Evolutionary conservation across 148 eudicot genomes (phyloP), one percentile per base, ranked within the genome.

Genomic region (Fagopyrum homotropicum): DNA sequence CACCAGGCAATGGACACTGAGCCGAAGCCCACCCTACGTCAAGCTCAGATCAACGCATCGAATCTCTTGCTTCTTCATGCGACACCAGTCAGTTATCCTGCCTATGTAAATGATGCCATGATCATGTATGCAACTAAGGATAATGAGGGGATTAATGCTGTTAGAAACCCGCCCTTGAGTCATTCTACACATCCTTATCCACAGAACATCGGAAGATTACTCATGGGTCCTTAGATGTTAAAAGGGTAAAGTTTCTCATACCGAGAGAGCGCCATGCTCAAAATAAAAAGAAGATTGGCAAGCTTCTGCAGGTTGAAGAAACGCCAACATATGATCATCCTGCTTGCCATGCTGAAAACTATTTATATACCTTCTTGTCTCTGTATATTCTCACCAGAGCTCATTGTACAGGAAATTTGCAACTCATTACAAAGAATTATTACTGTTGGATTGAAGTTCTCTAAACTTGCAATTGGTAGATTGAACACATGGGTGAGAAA

Each of bases 181-280:
- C 88, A 87, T 77, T 77, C 98, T 70, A 79, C 88, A 78, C 87
- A 86, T 77, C 86, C 83, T 26, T 88, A 85, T 75, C 89, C 86
- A 45, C 87, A 86, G 84, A 88, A 83, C 83, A 75, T 84, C 78
- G 93, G 90, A 83, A 85, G 90, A 78, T 77, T 87, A 83, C 85
- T 88, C 74, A 77, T 87, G 93, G 93, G 91, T 60, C 96, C 91
- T 1, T 86, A 81, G 80, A 82, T 59, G 78, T 70, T 69, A 73
- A 79, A 70, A 48, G 5, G 51, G 59, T 69, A 22, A 40, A 54
- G 17, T 52, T 72, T 72, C 22, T 69, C 46, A 51, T 74, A 22
- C n/a, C 14, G 12, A 63, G 12, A 49, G 11, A 35, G 40, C 52
- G 0, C 52, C 9, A 49, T 14, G 45, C 71, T 59, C 64, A 59